Evolutionary conservation across 805 yeast genomes (phyloP).

Genomic region (Candida bentonensis): DNA sequence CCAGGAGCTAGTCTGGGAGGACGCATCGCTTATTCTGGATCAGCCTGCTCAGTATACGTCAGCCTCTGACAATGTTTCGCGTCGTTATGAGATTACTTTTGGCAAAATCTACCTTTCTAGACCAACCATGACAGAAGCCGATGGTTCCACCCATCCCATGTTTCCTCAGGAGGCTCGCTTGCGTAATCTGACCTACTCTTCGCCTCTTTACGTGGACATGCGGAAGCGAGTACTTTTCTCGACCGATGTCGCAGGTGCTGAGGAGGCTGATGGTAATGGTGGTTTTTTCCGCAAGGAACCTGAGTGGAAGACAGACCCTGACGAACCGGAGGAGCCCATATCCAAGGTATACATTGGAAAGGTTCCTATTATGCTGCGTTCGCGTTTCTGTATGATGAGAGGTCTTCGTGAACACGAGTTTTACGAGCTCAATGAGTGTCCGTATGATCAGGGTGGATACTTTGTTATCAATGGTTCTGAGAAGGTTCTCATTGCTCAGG

Average conservation of each 20-base stretch:
- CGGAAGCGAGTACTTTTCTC: conserved; percentile 76
- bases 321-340: conserved; percentile 52
- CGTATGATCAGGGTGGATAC: conserved; percentile 99
- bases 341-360: conserved; percentile 86
- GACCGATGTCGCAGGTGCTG: conserved; percentile 45
- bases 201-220: conserved; percentile 94
- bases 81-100: conserved; percentile 91
- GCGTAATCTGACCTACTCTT: conserved; percentile 89
- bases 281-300: conserved; percentile 26
- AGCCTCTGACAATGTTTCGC: conserved; percentile 77
- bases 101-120: conserved; percentile 93
- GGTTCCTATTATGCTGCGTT: conserved; percentile 95
- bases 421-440: conserved; percentile 94
- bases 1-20: conserved; percentile 95
- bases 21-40: conserved; percentile 82
- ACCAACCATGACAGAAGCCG: conserved; percentile 98
- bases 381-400: conserved; percentile 86
- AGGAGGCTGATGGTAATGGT: conserved; percentile 22
- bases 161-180: conserved; percentile 97
- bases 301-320: conserved; percentile 46
- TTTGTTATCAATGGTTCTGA: conserved; percentile 97
- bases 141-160: conserved; percentile 98
- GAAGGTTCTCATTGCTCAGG: conserved; percentile 96
- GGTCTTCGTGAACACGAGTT: conserved; percentile 86
- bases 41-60: conserved; percentile 97